phyloP scores from a whole-genome alignment of 139 green algal genomes.

The Astrephomene gubernaculifera region DNA sequence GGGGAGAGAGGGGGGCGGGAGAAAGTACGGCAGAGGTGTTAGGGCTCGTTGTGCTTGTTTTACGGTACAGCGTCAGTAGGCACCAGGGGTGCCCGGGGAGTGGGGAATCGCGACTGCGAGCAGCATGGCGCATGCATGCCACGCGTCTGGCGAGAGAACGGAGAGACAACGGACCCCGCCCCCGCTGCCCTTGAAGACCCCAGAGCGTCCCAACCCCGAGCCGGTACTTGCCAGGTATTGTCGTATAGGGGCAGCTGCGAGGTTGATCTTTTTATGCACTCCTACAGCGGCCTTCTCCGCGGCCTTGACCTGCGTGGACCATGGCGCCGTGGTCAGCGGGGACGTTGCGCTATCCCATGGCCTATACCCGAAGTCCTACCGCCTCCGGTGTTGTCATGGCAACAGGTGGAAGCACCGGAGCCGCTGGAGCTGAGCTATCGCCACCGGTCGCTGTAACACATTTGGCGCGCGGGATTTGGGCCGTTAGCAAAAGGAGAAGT shows the following conservation, averaged over 20 bases:
- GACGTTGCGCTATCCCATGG: neutral
- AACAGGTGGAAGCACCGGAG: conserved; percentile 6
- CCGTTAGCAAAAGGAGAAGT: neutral
- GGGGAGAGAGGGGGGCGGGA: too few relatives aligned
- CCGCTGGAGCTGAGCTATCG: neutral
- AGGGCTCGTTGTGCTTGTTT: too few relatives aligned
- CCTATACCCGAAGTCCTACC: neutral
- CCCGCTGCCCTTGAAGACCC: too few relatives aligned
- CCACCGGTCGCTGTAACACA: neutral
- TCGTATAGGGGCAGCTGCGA: conserved; percentile 72
- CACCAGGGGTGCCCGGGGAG: too few relatives aligned
- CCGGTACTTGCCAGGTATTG: conserved; percentile 86
- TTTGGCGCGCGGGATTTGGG: neutral
- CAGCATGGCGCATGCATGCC: too few relatives aligned
- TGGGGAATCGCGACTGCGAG: too few relatives aligned
- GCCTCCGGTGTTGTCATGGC: conserved; percentile 33
- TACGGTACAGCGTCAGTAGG: too few relatives aligned
- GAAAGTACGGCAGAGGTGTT: too few relatives aligned
- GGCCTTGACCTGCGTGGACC: conserved; percentile 60
- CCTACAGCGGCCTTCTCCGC: conserved; percentile 68
- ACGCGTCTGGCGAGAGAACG: too few relatives aligned
- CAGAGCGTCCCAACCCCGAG: neutral
- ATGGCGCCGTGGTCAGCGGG: too few relatives aligned
- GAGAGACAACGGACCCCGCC: too few relatives aligned
- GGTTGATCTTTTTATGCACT: conserved; percentile 68